Evolutionary conservation across 306 rosid genomes (phyloP), one percentile per base, ranked within the genome.

Genomic region (Castanea crenata): DNA sequence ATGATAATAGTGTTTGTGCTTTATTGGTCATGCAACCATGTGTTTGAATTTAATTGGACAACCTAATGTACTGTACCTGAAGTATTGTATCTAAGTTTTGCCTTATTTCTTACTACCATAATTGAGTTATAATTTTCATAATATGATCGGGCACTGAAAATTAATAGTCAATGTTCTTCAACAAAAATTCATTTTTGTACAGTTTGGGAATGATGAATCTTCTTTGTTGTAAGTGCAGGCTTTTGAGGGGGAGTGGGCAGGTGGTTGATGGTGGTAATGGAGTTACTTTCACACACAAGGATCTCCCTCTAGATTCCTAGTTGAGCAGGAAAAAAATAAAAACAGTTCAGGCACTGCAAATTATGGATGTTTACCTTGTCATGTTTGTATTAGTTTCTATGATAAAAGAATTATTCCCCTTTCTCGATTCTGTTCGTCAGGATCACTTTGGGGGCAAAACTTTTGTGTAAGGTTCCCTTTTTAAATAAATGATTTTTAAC

Each of bases 161-260:
- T 31, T 18, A 18, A 16, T 31, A n/a, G 34, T 7, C 13, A 16
- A 31, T 7, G 21, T 31, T 16, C 23, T 31, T 11, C 19, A 49
- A 12, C 1, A 32, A 65, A 6, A 18, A 34, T 6, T 67, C 34
- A 67, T 67, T 34, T 31, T 34, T 67, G 23, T n/a, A 5, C 20
- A 25, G 35, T 64, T 13, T 34, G 73, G 68, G 55, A 49, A 20
- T 1, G 23, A 55, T 64, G 58, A 13, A 52, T 78, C 20, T 34
- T 58, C 16, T 75, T 49, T 49, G 16, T 34, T 63, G 46, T 46
- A 55, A 83, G 83, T 91, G 92, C 92, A 94, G 97, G 98, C 80
- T 90, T 81, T 52, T 94, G 80, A 94, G 89, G 79, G 98, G 98
- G 9, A 85, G 19, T n/a, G 98, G 97, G 56, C 96, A 92, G 57